phyloP scores from a whole-genome alignment of 805 yeast genomes.

The Kregervanrija fluxuum region DNA sequence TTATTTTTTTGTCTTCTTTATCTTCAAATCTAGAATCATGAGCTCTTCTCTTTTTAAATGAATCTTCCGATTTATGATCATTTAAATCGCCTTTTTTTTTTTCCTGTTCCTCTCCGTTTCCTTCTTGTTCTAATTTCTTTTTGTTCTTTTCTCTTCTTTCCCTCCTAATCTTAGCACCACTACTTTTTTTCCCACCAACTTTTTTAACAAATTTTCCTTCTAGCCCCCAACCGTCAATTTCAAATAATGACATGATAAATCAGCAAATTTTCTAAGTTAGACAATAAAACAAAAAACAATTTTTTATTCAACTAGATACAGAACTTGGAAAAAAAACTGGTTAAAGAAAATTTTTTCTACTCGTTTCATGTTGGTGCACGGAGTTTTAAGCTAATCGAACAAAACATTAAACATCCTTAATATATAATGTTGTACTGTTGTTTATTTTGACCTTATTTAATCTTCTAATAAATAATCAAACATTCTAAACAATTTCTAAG shows the following conservation, averaged over 20 bases:
- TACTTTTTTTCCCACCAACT: constrained; percentile 23
- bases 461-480: no score
- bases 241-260: constrained; percentile 55
- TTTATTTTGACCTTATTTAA: no score
- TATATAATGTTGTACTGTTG: no score
- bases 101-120: constrained; percentile 4
- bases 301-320: no score
- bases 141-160: constrained; percentile 12
- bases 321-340: no score
- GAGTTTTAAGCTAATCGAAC: no score
- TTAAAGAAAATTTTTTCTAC: no score
- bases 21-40: constrained; percentile 1
- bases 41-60: not conserved
- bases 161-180: constrained; percentile 13
- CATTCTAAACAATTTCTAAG: no score
- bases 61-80: not conserved
- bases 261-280: no score
- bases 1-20: constrained; percentile 4
- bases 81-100: not conserved
- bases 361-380: no score
- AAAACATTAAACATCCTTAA: no score
- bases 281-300: no score
- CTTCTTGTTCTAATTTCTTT: constrained; percentile 9
- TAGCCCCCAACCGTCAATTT: constrained; percentile 79
- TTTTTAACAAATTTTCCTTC: constrained; percentile 44